A percentile compares a stretch with the other conserved stretches of the same genome.
Conservation (phyloP, 208 protist genomes). For the Leptomonas pyrrhocoris region DNA sequence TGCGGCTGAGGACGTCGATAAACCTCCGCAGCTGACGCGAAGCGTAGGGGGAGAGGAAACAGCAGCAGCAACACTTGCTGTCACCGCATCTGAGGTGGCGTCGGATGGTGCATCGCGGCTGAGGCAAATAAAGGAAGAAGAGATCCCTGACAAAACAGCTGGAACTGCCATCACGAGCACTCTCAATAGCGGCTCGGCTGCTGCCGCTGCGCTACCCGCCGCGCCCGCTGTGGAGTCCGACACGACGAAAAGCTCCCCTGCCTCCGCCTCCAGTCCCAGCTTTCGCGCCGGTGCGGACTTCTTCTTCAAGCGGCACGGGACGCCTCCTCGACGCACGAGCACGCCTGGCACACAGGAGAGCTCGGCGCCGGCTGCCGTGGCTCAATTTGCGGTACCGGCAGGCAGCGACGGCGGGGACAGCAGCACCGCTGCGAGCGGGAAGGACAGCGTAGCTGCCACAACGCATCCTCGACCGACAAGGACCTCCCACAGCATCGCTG, state of each 20-base stretch:
- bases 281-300: slow-evolving; percentile 9
- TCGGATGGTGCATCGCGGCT: not conserved
- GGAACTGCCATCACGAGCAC: not conserved
- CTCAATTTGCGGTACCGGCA: slow-evolving; percentile 2
- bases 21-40: not conserved
- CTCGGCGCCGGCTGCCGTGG: not conserved
- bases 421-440: not conserved
- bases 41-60: not conserved
- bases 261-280: not conserved
- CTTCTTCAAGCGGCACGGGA: not conserved
- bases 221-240: not conserved
- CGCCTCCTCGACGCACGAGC: not conserved
- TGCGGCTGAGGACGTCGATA: not conserved
- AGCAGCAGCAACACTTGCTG: not conserved
- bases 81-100: not conserved
- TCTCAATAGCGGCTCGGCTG: not conserved
- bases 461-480: too few species aligned
- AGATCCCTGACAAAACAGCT: not conserved
- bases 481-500: too few species aligned
- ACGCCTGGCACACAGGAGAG: not conserved
- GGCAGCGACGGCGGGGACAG: not conserved
- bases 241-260: not conserved
- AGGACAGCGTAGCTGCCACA: too few species aligned
- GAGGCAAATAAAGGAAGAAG: not conserved
- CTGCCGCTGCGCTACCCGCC: not conserved